Base-by-base conservation (phyloP, 2,329 filamentous ascomycete genomes). In the Penicillium italicum region DNA sequence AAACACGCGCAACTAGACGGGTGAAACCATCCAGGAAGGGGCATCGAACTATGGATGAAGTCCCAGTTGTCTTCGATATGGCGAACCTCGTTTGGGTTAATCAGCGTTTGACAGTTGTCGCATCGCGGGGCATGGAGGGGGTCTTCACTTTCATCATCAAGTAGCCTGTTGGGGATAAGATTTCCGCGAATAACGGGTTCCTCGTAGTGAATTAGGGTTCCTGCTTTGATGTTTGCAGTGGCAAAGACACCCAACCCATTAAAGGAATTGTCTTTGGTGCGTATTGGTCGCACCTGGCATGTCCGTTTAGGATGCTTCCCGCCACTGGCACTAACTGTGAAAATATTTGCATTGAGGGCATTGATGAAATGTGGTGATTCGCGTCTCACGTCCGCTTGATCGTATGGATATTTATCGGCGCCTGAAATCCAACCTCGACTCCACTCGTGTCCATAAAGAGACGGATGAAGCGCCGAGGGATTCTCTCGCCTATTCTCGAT, bases 141-240 rank as follows among this genome's bases (percentile, higher is more conserved):
- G 3, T 37, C 11, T 11, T 53, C 44, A 46, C 41, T 16, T 12
- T 41, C 20, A 34, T 61, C 55, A 14, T 33, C 36, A 4, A 33
- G 16, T 40, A 62, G 54, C 24, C 50, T 49, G 16, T 50, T 50
- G 5, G 47, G 47, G 8, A 60, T 57, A 37, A 74, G 66, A 57
- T 73, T 66, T 16, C 72, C 68, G 46, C 72, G 63, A n/a, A 73
- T 65, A 3, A 66, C 67, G 3, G 72, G 72, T 38, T 73, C 72
- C 46, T 74, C 71, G 22, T 58, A 64, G 54, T 68, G 66, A 33
- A 74, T 66, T 7, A 69, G 18, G 26, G 65, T 59, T 1, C 63
- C 63, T 22, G 49, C 45, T 16, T 50, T 33, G 36, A 74, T 73
- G 6, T 63, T 24, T 14, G 53, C 37, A 3, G 50, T 65, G 7